Percentiles rank a stretch among this genome's conserved stretches.
Evolutionary conservation across 2,329 filamentous ascomycete species (phyloP).

Genomic region (Bipolaris bicolor): DNA sequence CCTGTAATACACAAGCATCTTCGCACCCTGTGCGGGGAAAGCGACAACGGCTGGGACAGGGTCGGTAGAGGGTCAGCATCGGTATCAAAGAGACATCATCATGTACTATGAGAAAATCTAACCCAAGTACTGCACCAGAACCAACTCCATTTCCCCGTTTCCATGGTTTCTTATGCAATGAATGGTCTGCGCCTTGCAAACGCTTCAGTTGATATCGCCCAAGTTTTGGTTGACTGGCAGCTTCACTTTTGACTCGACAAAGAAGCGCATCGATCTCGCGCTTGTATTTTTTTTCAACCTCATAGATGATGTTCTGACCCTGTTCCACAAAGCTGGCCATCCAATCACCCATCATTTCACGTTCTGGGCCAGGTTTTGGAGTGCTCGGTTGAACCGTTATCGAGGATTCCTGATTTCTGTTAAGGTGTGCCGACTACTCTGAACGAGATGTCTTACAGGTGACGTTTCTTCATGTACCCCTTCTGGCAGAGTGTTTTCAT

Average conservation of each 20-base stretch:
- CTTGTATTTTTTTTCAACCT: background rate
- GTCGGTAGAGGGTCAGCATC: background rate
- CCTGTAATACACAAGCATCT: background rate
- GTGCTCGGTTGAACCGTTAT: background rate
- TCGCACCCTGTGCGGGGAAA: slow-evolving; percentile 1
- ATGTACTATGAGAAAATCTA: background rate
- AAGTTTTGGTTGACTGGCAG: background rate
- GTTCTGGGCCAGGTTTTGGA: background rate
- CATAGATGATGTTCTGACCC: background rate
- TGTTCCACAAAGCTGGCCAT: background rate
- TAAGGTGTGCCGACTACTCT: background rate
- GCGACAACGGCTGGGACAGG: background rate
- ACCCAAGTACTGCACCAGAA: background rate
- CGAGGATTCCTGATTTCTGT: background rate
- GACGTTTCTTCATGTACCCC: too few species aligned
- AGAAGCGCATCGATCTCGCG: background rate
- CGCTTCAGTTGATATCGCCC: background rate
- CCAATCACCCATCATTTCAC: background rate
- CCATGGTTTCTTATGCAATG: background rate
- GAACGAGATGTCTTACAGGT: background rate
- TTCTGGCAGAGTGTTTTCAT: too few species aligned
- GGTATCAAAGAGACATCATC: background rate
- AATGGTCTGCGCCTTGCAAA: background rate
- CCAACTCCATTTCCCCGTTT: background rate
- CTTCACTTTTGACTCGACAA: background rate